Percentiles rank a stretch among this genome's conserved stretches.
Conservation (phyloP, 1,284 basidiomycete species). For the Gastroboletus turbinatus region DNA sequence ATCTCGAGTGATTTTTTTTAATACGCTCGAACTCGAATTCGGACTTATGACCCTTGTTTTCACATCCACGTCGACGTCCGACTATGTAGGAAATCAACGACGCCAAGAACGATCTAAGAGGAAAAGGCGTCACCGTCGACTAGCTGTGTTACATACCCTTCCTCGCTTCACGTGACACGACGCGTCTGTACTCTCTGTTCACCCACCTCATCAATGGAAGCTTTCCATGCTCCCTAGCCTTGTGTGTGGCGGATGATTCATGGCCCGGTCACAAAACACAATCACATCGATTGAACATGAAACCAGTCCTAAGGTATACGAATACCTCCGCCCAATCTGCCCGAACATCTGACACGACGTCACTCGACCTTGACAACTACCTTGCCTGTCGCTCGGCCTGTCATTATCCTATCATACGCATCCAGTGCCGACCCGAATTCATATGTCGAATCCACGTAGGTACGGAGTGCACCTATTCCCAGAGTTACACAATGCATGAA, state of each 20-base stretch:
- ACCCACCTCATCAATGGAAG: neutral
- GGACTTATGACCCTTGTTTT: neutral
- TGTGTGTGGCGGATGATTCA: neutral
- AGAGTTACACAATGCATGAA: neutral
- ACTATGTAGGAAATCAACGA: constrained; percentile 58
- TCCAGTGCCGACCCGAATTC: constrained; percentile 54
- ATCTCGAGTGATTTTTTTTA: neutral
- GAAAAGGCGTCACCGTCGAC: constrained; percentile 68
- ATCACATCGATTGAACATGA: neutral
- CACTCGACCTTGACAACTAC: constrained; percentile 51
- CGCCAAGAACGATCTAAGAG: constrained; percentile 69
- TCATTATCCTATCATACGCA: constrained; percentile 62
- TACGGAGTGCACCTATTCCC: constrained; percentile 46
- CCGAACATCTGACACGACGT: neutral
- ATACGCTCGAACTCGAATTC: neutral
- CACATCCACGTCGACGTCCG: neutral
- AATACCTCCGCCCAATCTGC: neutral
- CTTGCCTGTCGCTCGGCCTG: constrained; percentile 60
- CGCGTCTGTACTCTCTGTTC: neutral
- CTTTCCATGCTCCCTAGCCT: neutral
- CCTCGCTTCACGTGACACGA: neutral
- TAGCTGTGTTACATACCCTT: constrained; percentile 26
- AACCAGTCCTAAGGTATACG: neutral
- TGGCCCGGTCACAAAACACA: neutral
- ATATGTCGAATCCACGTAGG: constrained; percentile 61